These are phyloP conservation scores for Thielaviopsis euricoi DNA, from an alignment of 2,329 filamentous ascomycete species.

Conservation along the genomic window DNA sequence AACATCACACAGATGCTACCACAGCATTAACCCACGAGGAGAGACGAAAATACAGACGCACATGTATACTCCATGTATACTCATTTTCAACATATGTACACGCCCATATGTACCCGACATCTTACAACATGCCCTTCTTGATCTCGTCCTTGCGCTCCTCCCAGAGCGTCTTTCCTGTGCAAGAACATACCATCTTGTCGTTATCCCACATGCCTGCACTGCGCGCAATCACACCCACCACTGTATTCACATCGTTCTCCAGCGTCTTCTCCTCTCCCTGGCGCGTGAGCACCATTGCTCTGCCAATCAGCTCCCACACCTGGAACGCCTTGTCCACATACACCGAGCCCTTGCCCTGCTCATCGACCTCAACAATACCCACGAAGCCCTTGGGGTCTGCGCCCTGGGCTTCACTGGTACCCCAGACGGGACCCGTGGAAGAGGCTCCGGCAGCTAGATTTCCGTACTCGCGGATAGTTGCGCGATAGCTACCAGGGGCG, in stretches of 20 bases:
- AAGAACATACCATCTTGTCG: conserved; percentile 95
- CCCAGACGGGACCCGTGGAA: conserved; percentile 73
- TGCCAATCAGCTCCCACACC: conserved; percentile 92
- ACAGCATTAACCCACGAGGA: too few species aligned
- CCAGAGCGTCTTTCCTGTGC: conserved; percentile 96
- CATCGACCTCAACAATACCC: conserved; percentile 58
- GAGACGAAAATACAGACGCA: too few species aligned
- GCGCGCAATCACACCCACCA: conserved; percentile 85
- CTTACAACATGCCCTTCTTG: conserved; percentile 77
- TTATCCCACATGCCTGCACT: conserved; percentile 99
- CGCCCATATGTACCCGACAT: background rate
- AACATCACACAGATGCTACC: too few species aligned
- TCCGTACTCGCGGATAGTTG: conserved; percentile 71
- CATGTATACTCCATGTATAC: too few species aligned
- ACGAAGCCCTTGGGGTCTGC: conserved; percentile 37
- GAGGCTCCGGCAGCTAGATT: conserved; percentile 72
- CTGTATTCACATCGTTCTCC: conserved; percentile 64
- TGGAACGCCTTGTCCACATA: conserved; percentile 72
- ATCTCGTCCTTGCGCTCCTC: conserved; percentile 87
- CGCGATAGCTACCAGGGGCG: conserved; percentile 63
- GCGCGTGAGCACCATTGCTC: conserved; percentile 71
- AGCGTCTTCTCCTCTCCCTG: conserved; percentile 35
- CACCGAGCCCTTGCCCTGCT: conserved; percentile 58
- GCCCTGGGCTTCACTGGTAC: conserved; percentile 11
- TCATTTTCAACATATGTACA: background rate